phyloP scores from a whole-genome alignment of 768 basidiomycete species.

The Suillus brevipes region DNA sequence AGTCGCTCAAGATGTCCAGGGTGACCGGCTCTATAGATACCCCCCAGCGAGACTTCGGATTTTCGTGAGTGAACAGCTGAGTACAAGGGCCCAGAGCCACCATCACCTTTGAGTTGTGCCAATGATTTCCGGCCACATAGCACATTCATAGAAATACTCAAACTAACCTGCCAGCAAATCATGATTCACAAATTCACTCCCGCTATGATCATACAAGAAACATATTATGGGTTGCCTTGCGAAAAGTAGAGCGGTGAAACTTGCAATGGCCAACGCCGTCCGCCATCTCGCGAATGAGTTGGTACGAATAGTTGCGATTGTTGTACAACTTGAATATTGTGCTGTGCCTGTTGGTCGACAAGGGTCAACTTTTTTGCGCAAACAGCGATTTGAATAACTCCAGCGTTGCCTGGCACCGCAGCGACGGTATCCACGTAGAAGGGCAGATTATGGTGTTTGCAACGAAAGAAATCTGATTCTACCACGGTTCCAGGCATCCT shows the following conservation, averaged over 20 bases:
- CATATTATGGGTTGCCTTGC: not conserved
- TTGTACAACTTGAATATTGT: too few relatives aligned
- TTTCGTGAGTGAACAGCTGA: too few relatives aligned
- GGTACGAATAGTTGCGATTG: too few relatives aligned
- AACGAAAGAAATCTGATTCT: not conserved
- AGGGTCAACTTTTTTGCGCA: too few relatives aligned
- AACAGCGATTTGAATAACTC: not conserved
- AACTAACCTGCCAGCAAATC: not conserved
- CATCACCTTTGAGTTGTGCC: not conserved
- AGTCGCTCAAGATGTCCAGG: not conserved
- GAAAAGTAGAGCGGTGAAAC: too few relatives aligned
- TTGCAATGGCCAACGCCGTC: too few relatives aligned
- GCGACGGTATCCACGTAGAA: not conserved
- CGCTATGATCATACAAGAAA: not conserved
- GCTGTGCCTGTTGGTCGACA: too few relatives aligned
- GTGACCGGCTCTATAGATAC: too few relatives aligned
- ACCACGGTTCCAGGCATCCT: not conserved
- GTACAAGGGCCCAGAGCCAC: too few relatives aligned
- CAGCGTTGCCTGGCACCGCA: not conserved
- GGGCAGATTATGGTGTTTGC: not conserved
- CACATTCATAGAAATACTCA: not conserved
- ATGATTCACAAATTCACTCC: not conserved
- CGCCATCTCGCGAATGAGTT: too few relatives aligned
- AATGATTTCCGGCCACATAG: not conserved
- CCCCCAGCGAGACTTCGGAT: too few relatives aligned